Base-by-base conservation (phyloP, 192 early-diverging fungal species). In the Mortierella antarctica region DNA sequence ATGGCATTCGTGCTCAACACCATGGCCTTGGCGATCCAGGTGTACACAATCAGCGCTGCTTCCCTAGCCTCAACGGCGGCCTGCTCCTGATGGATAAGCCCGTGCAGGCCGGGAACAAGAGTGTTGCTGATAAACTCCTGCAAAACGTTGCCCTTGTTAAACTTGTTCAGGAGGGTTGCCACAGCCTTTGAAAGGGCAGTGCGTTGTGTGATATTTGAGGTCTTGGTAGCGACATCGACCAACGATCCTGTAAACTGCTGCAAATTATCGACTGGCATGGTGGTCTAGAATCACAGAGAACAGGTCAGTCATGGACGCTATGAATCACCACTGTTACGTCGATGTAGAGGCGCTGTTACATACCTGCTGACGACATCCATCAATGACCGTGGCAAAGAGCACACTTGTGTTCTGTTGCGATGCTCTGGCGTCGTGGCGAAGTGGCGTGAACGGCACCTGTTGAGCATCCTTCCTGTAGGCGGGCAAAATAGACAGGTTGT, bases 81-180 rank as follows among this genome's bases (percentile, higher is more conserved):
- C 21, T 80, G 77, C 49, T 72, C 77, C 53, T 72, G 70, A 14
- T 47, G 59, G 10, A 80, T 80, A 31, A 68, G 62, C 40, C 18
- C 69, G 10, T 70, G 69, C 46, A 84, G 20, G 50, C 67, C 44
- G 6, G 71, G 74, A 11, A 83, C 56, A 39, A 78, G 48, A 13
- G 61, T 66, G 15, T 72, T 59, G 10, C 46, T 20, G 21, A 80
- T 80, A 47, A 72, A 80, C 20, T 44, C 21, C 14, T 80, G 64
- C 39, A 88, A 72, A 49, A 53, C 65, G 61, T 84, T 69, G 62
- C 77, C 71, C 57, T 83, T 69, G 55, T 71, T 71, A 40, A 78
- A 85, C 80, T 96, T 96, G 85, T 94, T 94, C 49, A 92, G 39
- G 11, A 91, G 83, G 4, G 92, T 86, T 7, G 91, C 88, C 6